Evolutionary conservation across 1,284 basidiomycete genomes (phyloP).

Genomic region (Singerocomus inundabilis): DNA sequence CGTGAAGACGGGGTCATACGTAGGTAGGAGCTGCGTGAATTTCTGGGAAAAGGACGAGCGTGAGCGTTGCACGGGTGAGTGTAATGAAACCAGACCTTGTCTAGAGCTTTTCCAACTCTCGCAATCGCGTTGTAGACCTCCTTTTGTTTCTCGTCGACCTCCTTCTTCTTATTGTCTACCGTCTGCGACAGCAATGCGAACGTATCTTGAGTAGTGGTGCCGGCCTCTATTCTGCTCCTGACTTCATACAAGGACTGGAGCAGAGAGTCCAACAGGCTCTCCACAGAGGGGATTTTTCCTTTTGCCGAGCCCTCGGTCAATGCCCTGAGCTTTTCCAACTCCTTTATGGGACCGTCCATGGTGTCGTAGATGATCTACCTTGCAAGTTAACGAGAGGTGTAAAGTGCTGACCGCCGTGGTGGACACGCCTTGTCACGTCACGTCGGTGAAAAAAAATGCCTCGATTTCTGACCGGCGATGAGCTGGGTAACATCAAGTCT

Average conservation of each 20-base stretch:
- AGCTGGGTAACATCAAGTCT: slow-evolving; percentile 68
- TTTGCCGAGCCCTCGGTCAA: slow-evolving; percentile 46
- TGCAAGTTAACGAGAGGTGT: background rate
- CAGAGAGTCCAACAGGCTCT: slow-evolving; percentile 67
- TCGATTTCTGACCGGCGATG: slow-evolving; percentile 69
- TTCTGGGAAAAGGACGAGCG: slow-evolving; percentile 45
- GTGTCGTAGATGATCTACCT: slow-evolving; percentile 5
- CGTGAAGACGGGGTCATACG: slow-evolving; percentile 68
- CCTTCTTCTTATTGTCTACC: slow-evolving; percentile 74
- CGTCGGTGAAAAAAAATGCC: slow-evolving; percentile 45
- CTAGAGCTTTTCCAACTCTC: slow-evolving; percentile 79
- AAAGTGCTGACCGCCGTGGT: background rate
- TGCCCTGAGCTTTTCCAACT: slow-evolving; percentile 70
- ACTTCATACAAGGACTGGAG: slow-evolving; percentile 60
- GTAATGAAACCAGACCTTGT: slow-evolving; percentile 63
- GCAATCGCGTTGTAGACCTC: slow-evolving; percentile 78
- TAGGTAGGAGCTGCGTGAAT: slow-evolving; percentile 65
- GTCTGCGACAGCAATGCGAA: slow-evolving; percentile 55
- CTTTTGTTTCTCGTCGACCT: slow-evolving; percentile 84
- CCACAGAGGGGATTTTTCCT: slow-evolving; percentile 57
- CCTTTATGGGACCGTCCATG: slow-evolving; percentile 74
- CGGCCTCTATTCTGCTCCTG: slow-evolving; percentile 52
- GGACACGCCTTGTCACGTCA: slow-evolving; percentile 24
- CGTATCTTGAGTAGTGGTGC: slow-evolving; percentile 53
- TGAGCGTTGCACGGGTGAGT: background rate